phyloP scores from a whole-genome alignment of 2,329 filamentous ascomycete genomes.

The Penicillium digitatum region DNA sequence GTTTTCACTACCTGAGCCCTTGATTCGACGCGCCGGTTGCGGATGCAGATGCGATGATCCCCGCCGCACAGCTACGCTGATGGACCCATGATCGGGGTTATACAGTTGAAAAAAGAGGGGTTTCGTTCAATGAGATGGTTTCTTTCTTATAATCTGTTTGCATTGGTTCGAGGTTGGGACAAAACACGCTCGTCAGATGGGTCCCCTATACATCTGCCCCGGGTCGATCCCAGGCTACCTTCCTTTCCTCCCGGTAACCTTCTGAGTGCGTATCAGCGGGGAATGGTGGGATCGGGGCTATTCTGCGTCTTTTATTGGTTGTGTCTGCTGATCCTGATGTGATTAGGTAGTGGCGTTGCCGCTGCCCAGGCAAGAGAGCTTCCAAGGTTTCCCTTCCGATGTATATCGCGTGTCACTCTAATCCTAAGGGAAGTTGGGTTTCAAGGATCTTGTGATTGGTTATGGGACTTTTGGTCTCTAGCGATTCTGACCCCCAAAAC shows the following conservation, averaged over 20 bases:
- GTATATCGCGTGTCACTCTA: not conserved
- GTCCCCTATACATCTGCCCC: not conserved
- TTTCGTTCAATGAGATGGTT: not conserved
- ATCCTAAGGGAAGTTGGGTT: not conserved
- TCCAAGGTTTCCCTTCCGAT: constrained; percentile 5
- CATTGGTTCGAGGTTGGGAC: not conserved
- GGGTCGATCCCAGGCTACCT: not conserved
- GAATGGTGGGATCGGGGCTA: not conserved
- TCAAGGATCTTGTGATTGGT: not conserved
- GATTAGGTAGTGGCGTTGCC: constrained; percentile 2
- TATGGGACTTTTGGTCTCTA: not conserved
- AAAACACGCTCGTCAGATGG: not conserved
- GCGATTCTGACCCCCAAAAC: no score
- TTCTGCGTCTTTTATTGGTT: constrained; percentile 3
- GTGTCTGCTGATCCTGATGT: constrained; percentile 1
- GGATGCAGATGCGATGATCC: constrained; percentile 1
- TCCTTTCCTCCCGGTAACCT: not conserved
- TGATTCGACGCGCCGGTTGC: constrained; percentile 12
- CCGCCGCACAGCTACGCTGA: not conserved
- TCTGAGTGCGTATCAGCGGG: not conserved
- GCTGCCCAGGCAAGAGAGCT: not conserved
- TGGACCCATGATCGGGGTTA: not conserved
- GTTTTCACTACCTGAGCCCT: not conserved
- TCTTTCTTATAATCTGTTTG: not conserved
- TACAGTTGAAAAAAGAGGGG: not conserved